Conservation (phyloP, 805 yeast genomes). For the Teunomyces cretensis region DNA sequence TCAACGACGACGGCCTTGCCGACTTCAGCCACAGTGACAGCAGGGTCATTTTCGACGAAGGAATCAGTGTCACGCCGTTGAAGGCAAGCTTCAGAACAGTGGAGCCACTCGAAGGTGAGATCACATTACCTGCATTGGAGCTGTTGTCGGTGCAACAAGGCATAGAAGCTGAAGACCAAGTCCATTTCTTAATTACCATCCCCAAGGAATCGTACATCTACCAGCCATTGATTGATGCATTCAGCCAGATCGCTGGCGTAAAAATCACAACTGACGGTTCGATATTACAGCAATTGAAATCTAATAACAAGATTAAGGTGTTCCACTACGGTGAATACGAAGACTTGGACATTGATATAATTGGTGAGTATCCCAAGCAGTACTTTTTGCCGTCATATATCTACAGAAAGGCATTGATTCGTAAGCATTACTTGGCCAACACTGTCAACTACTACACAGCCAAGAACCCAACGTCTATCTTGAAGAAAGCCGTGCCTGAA, state of each 20-base stretch:
- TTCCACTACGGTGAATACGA: slow-evolving; percentile 92
- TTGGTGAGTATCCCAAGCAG: slow-evolving; percentile 39
- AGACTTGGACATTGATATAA: slow-evolving; percentile 72
- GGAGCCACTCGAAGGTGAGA: slow-evolving; percentile 56
- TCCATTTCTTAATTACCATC: slow-evolving; percentile 35
- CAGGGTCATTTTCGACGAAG: slow-evolving; percentile 62
- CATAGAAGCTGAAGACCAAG: background rate
- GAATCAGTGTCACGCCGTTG: slow-evolving; percentile 54
- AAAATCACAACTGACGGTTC: slow-evolving; percentile 22
- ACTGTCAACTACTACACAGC: slow-evolving; percentile 73
- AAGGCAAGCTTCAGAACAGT: slow-evolving; percentile 67
- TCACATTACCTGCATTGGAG: slow-evolving; percentile 30
- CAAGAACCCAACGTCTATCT: slow-evolving; percentile 69
- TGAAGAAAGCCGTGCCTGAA: slow-evolving; percentile 65
- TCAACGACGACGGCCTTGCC: slow-evolving; percentile 50
- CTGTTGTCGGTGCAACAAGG: background rate
- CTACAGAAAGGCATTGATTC: slow-evolving; percentile 84
- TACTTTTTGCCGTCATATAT: slow-evolving; percentile 79
- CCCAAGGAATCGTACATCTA: slow-evolving; percentile 41
- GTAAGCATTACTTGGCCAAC: slow-evolving; percentile 87
- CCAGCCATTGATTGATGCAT: slow-evolving; percentile 41
- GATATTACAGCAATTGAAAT: slow-evolving; percentile 15
- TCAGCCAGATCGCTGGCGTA: slow-evolving; percentile 20
- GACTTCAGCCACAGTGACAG: slow-evolving; percentile 61
- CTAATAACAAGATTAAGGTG: slow-evolving; percentile 28